phyloP scores from a whole-genome alignment of 148 eudicot species.

The Chenopodium quinoa region DNA sequence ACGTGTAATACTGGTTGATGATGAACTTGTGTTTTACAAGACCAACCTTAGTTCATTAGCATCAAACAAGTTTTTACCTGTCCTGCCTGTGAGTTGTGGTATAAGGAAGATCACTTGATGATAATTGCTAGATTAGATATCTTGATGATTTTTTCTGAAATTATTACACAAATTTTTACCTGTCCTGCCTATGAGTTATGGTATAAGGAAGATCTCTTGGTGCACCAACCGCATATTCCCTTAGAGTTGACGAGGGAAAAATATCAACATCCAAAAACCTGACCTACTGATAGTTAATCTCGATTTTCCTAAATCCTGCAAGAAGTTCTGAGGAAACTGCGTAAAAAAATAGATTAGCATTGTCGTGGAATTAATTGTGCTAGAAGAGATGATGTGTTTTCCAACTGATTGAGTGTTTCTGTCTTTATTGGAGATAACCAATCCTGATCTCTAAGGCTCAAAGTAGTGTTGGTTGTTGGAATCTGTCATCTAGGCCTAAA shows the following conservation, averaged over 20 bases:
- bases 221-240: neutral
- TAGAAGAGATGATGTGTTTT: neutral
- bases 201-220: neutral
- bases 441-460: neutral
- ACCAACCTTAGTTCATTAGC: neutral
- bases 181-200: neutral
- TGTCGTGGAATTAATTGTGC: neutral
- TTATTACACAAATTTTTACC: too few species aligned
- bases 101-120: too few species aligned
- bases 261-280: neutral
- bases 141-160: neutral
- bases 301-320: neutral
- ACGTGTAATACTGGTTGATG: neutral
- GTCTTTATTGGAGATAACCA: neutral
- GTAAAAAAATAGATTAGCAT: neutral
- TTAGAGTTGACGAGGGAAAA: neutral
- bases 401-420: neutral
- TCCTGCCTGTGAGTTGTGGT: too few species aligned
- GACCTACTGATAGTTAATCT: neutral
- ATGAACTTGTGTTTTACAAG: neutral
- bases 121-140: neutral
- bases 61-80: too few species aligned
- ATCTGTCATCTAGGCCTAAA: neutral
- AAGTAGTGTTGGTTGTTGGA: neutral
- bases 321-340: neutral